Percentiles rank a stretch among this genome's conserved stretches.
These are phyloP conservation scores for Aspergillus hiratsukae DNA, from an alignment of 2,329 filamentous ascomycete genomes.

Conservation along the genomic window DNA sequence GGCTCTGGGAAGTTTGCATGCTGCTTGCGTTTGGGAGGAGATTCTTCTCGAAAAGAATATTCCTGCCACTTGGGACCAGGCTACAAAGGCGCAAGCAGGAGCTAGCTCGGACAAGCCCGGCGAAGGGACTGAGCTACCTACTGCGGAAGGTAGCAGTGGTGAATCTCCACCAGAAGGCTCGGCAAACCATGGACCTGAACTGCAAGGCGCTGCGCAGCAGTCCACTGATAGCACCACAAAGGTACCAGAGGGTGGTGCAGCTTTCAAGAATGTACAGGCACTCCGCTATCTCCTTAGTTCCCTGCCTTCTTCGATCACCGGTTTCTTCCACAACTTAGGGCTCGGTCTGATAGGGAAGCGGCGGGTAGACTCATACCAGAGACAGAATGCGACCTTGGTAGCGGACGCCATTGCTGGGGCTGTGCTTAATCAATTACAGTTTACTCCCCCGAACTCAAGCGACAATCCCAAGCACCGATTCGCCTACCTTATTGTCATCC, in stretches of 20 bases:
- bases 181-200: constrained; percentile 13
- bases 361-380: constrained; percentile 60
- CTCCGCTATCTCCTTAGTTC: constrained; percentile 73
- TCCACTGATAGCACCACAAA: constrained; percentile 19
- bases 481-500: constrained; percentile 75
- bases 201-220: constrained; percentile 12
- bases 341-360: constrained; percentile 74
- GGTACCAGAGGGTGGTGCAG: constrained; percentile 28
- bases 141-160: constrained; percentile 17
- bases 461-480: constrained; percentile 60
- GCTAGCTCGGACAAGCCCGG: constrained; percentile 39
- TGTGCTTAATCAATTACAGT: constrained; percentile 63
- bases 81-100: constrained; percentile 40
- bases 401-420: constrained; percentile 68
- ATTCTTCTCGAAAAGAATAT: constrained; percentile 69
- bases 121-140: constrained; percentile 25
- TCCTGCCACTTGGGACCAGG: constrained; percentile 56
- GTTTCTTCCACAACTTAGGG: constrained; percentile 80
- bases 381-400: constrained; percentile 58
- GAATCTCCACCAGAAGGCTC: constrained; percentile 22
- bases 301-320: constrained; percentile 73
- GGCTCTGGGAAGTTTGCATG: constrained; percentile 71
- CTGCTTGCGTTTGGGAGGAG: constrained; percentile 79
- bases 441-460: constrained; percentile 40
- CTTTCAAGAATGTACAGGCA: constrained; percentile 72